Evolutionary conservation across 768 basidiomycete species (phyloP).

Genomic region (Pisolithus microcarpus): DNA sequence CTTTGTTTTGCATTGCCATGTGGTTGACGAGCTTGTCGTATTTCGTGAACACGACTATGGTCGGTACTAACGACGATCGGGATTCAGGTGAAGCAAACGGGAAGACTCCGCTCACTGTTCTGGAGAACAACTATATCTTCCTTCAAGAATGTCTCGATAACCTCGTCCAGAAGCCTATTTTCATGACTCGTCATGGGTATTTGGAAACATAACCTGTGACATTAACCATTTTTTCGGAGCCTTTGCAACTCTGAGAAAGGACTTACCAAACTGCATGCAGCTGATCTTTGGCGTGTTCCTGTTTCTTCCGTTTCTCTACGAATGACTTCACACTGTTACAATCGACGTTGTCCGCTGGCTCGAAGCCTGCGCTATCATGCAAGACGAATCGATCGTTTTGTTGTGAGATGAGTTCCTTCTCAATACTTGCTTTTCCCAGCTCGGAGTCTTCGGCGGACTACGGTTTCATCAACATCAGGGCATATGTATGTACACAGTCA

Average conservation of each 20-base stretch:
- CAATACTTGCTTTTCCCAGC: slow-evolving; percentile 8
- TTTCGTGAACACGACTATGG: background rate
- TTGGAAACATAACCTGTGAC: background rate
- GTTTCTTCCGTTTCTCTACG: slow-evolving; percentile 1
- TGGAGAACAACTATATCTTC: background rate
- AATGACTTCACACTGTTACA: slow-evolving; percentile 3
- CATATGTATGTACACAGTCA: background rate
- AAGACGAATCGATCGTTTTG: slow-evolving; percentile 9
- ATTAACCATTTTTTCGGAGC: background rate
- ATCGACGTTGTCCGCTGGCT: slow-evolving; percentile 5
- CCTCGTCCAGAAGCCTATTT: background rate
- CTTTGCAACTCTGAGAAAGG: background rate
- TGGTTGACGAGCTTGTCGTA: background rate
- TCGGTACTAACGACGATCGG: background rate
- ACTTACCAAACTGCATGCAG: slow-evolving; percentile 12
- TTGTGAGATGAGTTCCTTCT: slow-evolving; percentile 7
- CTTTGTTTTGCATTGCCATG: background rate
- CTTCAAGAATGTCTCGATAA: background rate
- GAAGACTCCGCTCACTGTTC: background rate
- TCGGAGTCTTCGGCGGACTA: background rate
- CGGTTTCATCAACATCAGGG: background rate
- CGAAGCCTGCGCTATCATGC: slow-evolving; percentile 14
- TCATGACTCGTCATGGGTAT: background rate
- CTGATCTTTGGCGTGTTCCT: background rate
- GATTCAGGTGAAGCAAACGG: background rate